Conservation (phyloP, 352 stramenopile species). For the Phytophthora uliginosa region DNA sequence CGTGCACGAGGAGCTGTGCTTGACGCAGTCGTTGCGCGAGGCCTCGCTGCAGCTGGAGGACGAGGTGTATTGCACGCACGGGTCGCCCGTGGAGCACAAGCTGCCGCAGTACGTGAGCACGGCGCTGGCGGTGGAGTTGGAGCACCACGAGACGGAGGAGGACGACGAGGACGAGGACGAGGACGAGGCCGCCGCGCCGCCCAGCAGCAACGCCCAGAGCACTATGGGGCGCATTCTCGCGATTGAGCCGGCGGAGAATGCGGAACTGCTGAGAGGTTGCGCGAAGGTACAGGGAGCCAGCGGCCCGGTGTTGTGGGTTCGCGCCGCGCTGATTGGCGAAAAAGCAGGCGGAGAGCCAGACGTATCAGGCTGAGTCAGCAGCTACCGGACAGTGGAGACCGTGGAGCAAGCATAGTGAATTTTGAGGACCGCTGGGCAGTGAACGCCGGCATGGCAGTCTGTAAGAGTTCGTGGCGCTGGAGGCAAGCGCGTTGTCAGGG, state of each 20-base stretch:
- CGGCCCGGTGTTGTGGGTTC: neutral
- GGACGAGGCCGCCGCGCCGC: slow-evolving; percentile 23
- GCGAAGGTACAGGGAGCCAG: slow-evolving; percentile 35
- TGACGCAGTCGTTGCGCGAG: slow-evolving; percentile 61
- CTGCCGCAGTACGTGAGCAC: slow-evolving; percentile 64
- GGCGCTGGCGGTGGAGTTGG: slow-evolving; percentile 44
- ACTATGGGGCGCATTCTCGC: slow-evolving; percentile 21
- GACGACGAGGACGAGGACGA: slow-evolving; percentile 37
- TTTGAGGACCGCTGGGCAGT: neutral
- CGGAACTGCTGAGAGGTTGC: slow-evolving; percentile 21
- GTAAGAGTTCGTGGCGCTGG: neutral
- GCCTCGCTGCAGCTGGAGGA: slow-evolving; percentile 56
- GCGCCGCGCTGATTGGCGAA: neutral
- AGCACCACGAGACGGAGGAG: slow-evolving; percentile 54
- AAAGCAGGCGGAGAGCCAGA: neutral
- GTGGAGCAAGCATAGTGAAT: neutral
- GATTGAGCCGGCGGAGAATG: slow-evolving; percentile 10
- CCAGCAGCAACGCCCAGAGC: slow-evolving; percentile 11
- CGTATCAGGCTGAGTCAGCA: neutral
- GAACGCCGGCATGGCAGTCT: no score
- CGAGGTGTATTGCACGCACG: slow-evolving; percentile 71
- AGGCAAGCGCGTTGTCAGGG: neutral
- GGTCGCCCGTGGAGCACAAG: slow-evolving; percentile 44
- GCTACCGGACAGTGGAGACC: neutral
- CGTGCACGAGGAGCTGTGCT: slow-evolving; percentile 55